These are phyloP conservation scores for Zymoseptoria tritici DNA, from an alignment of 2,329 filamentous ascomycete genomes.

Conservation along the genomic window DNA sequence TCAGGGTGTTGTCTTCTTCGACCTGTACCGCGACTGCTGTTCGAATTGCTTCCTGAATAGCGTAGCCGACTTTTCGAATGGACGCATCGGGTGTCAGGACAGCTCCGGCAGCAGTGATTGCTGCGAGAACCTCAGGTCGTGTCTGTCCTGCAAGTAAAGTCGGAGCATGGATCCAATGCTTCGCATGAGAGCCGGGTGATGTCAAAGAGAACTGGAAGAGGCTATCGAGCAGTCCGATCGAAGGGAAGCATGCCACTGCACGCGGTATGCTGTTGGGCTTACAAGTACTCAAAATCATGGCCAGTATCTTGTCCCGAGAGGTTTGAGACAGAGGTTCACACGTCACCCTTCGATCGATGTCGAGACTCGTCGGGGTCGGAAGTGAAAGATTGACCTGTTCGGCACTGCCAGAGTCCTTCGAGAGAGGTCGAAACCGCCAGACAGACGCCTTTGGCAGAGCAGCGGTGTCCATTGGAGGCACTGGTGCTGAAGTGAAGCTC, in stretches of 20 bases:
- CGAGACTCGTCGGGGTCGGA: slow-evolving; percentile 31
- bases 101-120: slow-evolving; percentile 55
- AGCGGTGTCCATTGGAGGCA: slow-evolving; percentile 27
- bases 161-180: slow-evolving; percentile 55
- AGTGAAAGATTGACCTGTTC: slow-evolving; percentile 35
- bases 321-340: slow-evolving; percentile 36
- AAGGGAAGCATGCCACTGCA: slow-evolving; percentile 56
- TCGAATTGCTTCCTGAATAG: slow-evolving; percentile 43
- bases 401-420: slow-evolving; percentile 29
- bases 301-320: slow-evolving; percentile 53
- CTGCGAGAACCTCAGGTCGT: slow-evolving; percentile 53
- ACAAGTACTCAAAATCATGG: slow-evolving; percentile 55
- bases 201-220: slow-evolving; percentile 55
- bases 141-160: slow-evolving; percentile 51
- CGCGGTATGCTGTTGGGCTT: slow-evolving; percentile 43
- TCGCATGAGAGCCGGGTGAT: slow-evolving; percentile 49
- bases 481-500: slow-evolving; percentile 27
- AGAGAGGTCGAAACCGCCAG: slow-evolving; percentile 38
- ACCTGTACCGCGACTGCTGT: slow-evolving; percentile 35
- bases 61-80: slow-evolving; percentile 53
- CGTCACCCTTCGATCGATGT: slow-evolving; percentile 35
- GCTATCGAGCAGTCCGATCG: slow-evolving; percentile 53
- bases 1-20: slow-evolving; percentile 44
- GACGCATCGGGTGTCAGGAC: slow-evolving; percentile 51
- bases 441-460: slow-evolving; percentile 37